A percentile compares a stretch with the other conserved stretches of the same genome.
Evolutionary conservation across 108 stramenopile species (phyloP).

Genomic region (Skeletonema potamos): DNA sequence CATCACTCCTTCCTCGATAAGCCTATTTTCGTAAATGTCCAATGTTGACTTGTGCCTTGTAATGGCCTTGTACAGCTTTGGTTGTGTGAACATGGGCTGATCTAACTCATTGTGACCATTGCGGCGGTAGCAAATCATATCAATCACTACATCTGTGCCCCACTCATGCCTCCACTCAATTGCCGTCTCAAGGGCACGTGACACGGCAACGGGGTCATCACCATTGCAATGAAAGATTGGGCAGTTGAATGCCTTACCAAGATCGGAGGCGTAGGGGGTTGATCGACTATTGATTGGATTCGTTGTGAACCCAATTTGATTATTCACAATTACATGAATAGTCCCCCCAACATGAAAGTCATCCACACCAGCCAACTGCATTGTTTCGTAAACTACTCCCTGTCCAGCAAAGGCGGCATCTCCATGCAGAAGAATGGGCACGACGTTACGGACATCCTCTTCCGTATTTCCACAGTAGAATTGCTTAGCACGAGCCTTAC

Average conservation of each 20-base stretch:
- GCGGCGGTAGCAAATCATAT: conserved; percentile 98
- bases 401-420: conserved; percentile 99
- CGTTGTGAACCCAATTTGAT: conserved; percentile 99
- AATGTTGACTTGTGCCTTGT: conserved; percentile 86
- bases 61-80: conserved; percentile 92
- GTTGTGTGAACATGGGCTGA: conserved; percentile 99
- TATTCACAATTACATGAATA: conserved; percentile 99
- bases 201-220: conserved; percentile 97
- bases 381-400: conserved; percentile 98
- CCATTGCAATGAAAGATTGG: conserved; percentile 99
- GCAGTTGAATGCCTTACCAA: conserved; percentile 96
- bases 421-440: conserved; percentile 98
- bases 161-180: conserved; percentile 97
- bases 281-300: conserved; percentile 94
- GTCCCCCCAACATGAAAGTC: conserved; percentile 98
- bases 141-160: conserved; percentile 96
- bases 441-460: conserved; percentile 80
- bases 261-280: conserved; percentile 96
- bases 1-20: conserved; percentile 80
- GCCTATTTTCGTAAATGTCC: conserved; percentile 80
- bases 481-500: conserved; percentile 98
- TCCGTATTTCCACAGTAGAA: conserved; percentile 93
- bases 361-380: conserved; percentile 89
- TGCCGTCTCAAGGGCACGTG: conserved; percentile 94
- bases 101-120: conserved; percentile 99